Percentiles rank a stretch among this genome's conserved stretches.
phyloP scores from a whole-genome alignment of 805 yeast species.

The Candida orba region DNA sequence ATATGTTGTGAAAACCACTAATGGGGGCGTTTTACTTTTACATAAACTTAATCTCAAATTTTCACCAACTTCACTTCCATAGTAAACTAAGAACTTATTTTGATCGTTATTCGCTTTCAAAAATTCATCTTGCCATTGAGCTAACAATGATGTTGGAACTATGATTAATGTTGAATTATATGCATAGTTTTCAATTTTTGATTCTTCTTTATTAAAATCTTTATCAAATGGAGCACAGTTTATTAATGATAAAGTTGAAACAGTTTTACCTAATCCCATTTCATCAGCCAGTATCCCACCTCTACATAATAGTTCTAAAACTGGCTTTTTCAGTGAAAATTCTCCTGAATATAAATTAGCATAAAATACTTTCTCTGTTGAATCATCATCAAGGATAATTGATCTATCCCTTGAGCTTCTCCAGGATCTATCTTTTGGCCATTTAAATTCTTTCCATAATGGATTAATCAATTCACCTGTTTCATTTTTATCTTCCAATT shows the following conservation, averaged over 20 bases:
- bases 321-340: constrained; percentile 60
- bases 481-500: constrained; percentile 33
- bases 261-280: constrained; percentile 95
- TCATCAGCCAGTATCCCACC: constrained; percentile 96
- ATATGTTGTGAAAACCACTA: constrained; percentile 74
- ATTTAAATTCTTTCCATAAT: constrained; percentile 69
- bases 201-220: constrained; percentile 5
- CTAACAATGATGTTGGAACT: constrained; percentile 84
- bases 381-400: constrained; percentile 9
- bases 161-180: constrained; percentile 66
- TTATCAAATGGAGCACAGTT: constrained; percentile 55
- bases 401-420: constrained; percentile 23
- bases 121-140: constrained; percentile 89
- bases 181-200: constrained; percentile 40
- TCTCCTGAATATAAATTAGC: constrained; percentile 79
- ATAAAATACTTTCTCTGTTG: constrained; percentile 41
- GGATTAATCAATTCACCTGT: constrained; percentile 63
- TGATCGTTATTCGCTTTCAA: constrained; percentile 43
- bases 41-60: constrained; percentile 44
- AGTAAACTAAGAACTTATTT: constrained; percentile 53
- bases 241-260: constrained; percentile 69
- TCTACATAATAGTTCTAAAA: constrained; percentile 47
- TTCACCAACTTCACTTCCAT: constrained; percentile 53
- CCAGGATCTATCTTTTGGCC: constrained; percentile 56
- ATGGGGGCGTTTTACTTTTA: constrained; percentile 40